Percentiles rank a stretch among this genome's conserved stretches.
phyloP scores from a whole-genome alignment of 176 grass and related monocot genomes.

The Ensete glaucum region DNA sequence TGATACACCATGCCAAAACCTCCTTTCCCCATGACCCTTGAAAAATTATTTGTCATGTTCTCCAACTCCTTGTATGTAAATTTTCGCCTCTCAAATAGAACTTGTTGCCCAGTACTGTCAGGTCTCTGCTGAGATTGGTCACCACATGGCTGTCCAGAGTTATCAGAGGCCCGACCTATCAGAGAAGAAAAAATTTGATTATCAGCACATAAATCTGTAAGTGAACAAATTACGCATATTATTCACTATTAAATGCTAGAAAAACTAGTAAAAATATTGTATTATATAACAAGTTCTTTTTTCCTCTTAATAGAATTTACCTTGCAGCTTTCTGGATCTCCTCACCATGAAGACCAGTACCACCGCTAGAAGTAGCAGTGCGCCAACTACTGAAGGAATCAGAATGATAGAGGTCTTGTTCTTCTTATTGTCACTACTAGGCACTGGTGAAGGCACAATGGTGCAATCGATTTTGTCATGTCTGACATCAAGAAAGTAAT shows the following conservation, averaged over 20 bases:
- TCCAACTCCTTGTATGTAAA: neutral
- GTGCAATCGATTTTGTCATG: neutral
- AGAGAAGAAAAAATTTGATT: neutral
- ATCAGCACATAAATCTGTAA: neutral
- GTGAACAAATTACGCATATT: neutral
- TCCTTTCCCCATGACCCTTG: neutral
- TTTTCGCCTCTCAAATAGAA: neutral
- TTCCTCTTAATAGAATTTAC: neutral
- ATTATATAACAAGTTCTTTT: neutral
- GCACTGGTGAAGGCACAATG: too few relatives aligned
- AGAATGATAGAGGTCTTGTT: neutral
- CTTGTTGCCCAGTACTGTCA: neutral
- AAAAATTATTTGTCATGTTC: neutral
- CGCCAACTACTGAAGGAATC: neutral
- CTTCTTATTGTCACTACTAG: neutral
- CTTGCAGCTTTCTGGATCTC: constrained; percentile 5
- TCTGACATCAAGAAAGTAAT: neutral
- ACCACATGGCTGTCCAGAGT: too few relatives aligned
- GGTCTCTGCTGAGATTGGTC: too few relatives aligned
- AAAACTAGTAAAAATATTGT: neutral
- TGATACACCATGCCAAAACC: neutral
- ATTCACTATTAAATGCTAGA: neutral
- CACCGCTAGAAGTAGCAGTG: neutral
- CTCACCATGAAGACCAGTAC: neutral
- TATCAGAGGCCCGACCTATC: too few relatives aligned